These are phyloP conservation scores for Hirsutella minnesotensis DNA, from an alignment of 2,329 filamentous ascomycete genomes.

Conservation along the genomic window DNA sequence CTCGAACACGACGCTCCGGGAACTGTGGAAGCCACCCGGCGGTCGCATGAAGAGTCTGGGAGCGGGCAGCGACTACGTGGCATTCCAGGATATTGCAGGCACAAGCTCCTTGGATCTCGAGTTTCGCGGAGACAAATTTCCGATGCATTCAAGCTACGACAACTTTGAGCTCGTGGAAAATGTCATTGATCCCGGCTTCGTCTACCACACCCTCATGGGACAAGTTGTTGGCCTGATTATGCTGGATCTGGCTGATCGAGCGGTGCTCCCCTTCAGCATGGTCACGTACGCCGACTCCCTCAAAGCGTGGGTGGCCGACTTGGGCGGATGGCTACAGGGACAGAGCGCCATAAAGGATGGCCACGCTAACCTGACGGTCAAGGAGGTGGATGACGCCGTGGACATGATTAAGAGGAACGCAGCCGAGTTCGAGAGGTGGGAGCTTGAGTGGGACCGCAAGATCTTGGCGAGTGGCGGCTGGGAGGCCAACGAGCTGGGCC, in stretches of 20 bases:
- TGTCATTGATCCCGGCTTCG: conserved; percentile 70
- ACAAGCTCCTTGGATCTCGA: conserved; percentile 77
- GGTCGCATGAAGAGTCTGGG: conserved; percentile 56
- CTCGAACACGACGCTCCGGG: conserved; percentile 58
- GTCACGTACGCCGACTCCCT: conserved; percentile 58
- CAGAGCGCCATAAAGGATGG: conserved; percentile 28
- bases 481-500: conserved; percentile 57
- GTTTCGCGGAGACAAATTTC: conserved; percentile 56
- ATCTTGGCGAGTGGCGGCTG: conserved; percentile 63
- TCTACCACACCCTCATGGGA: conserved; percentile 67
- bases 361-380: conserved; percentile 13
- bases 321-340: conserved; percentile 53
- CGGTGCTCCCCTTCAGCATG: conserved; percentile 74
- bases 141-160: conserved; percentile 79
- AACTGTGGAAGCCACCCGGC: conserved; percentile 60
- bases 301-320: conserved; percentile 49
- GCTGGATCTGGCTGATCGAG: conserved; percentile 71
- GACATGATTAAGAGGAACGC: conserved; percentile 38
- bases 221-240: conserved; percentile 74
- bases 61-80: conserved; percentile 69
- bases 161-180: conserved; percentile 76
- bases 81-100: conserved; percentile 86
- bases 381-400: conserved; percentile 41
- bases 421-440: conserved; percentile 62
- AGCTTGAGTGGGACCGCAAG: conserved; percentile 60